Evolutionary conservation across 148 eudicot species (phyloP), one percentile per base, ranked within the genome.

Genomic region (Rhododendron ovatum): DNA sequence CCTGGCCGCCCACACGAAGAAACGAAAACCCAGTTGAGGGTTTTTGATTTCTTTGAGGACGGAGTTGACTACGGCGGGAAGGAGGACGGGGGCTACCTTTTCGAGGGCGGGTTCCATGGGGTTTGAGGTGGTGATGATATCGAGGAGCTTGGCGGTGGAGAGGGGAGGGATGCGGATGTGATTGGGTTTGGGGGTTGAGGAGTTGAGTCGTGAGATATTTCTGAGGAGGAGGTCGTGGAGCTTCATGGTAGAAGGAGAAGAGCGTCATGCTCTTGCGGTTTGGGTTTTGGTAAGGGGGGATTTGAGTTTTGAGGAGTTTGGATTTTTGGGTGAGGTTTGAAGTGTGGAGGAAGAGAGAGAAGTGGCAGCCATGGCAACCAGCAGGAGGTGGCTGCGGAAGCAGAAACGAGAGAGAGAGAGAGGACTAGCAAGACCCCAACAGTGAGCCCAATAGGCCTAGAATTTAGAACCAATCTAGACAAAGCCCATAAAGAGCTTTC

Each of bases 1-100:
- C 13, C 80, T 90, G 41, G 90, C 48, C 35, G 94, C 95, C 99
- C 98, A 95, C 59, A 93, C 89, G 86, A 94, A 93, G 65, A 96
- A 95, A 3, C 98, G 93, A 37, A 96, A 94, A 86, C 91, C 89
- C 86, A 90, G 12, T 55, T 80, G 80, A 0, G 91, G 88, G 74
- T 90, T 85, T 12, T 48, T 85, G 14, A 86, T 89, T 30, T 90
- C 53, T 74, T 59, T 81, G 7, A 96, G 82, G 7, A 93, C 89
- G 7, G 90, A 90, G 20, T 91, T 81, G 13, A 94, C 89, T 4
- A 86, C 82, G 9, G 80, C 8, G 3, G 82, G 89, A 41, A 85
- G 82, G 57, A 95, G 84, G 47, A 51, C 80, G 26, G 79, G 88
- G 79, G 65, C 77, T 9, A 93, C 57, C 82, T 85, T 80, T 11